phyloP scores from a whole-genome alignment of 176 grass and related monocot genomes.

The Aegilops umbellulata region DNA sequence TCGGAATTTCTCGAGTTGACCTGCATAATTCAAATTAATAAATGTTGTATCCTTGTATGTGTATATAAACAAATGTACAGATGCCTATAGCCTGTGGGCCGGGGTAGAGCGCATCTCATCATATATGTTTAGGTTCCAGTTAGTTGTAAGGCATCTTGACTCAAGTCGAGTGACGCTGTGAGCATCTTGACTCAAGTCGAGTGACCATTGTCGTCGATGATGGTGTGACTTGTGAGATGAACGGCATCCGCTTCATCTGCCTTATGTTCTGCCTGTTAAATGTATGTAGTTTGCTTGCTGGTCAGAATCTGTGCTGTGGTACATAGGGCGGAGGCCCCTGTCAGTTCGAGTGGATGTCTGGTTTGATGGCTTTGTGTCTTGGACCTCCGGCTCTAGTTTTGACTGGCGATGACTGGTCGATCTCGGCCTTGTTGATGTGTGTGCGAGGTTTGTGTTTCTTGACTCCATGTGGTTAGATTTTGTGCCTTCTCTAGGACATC shows the following conservation, averaged over 20 bases:
- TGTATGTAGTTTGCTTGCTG: not conserved
- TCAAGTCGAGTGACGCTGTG: not conserved
- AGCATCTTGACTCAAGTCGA: not conserved
- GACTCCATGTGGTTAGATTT: no score
- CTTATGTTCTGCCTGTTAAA: not conserved
- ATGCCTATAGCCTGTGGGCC: constrained; percentile 15
- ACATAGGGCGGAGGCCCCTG: no score
- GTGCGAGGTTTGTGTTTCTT: no score
- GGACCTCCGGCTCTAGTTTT: no score
- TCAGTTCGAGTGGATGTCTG: no score
- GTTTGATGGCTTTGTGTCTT: no score
- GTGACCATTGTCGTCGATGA: not conserved
- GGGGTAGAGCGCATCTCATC: constrained; percentile 4
- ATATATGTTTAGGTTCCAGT: constrained; percentile 10
- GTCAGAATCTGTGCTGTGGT: not conserved
- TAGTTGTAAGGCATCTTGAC: not conserved
- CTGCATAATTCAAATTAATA: constrained; percentile 46
- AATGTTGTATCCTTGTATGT: constrained; percentile 35
- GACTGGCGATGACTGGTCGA: no score
- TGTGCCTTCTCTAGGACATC: no score
- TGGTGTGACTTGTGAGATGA: not conserved
- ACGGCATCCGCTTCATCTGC: not conserved
- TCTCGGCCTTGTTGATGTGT: no score
- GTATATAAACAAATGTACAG: constrained; percentile 58
- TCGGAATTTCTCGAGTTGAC: constrained; percentile 26